Conservation (phyloP, 2,329 filamentous ascomycete species). For the Corinectria fuckeliana region DNA sequence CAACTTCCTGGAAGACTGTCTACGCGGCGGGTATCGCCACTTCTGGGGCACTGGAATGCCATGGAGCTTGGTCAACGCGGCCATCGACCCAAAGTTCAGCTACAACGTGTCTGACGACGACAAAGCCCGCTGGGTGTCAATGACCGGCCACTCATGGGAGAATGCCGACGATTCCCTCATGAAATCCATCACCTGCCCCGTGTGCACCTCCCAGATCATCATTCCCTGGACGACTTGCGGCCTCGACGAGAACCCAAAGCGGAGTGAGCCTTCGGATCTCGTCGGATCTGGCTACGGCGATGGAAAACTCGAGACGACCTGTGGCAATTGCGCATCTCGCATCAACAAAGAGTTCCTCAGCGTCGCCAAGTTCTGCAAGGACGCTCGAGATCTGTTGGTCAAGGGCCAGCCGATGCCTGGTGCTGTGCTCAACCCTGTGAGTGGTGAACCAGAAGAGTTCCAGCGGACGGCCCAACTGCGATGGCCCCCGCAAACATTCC, state of each 20-base stretch:
- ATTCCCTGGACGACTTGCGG: constrained; percentile 62
- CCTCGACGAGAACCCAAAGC: constrained; percentile 25
- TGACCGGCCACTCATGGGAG: constrained; percentile 60
- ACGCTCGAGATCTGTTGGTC: constrained; percentile 53
- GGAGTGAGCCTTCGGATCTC: constrained; percentile 36
- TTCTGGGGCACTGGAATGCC: constrained; percentile 66
- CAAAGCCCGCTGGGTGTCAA: constrained; percentile 50
- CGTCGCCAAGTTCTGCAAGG: constrained; percentile 63
- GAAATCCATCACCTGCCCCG: constrained; percentile 55
- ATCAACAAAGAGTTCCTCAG: constrained; percentile 64
- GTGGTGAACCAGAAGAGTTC: constrained; percentile 55
- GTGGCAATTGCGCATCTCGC: constrained; percentile 55
- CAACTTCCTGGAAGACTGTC: constrained; percentile 45
- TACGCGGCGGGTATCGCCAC: constrained; percentile 22
- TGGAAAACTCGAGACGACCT: constrained; percentile 56
- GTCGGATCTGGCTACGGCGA: constrained; percentile 67
- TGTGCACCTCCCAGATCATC: constrained; percentile 42
- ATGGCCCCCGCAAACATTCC: constrained; percentile 54
- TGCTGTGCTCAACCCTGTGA: constrained; percentile 63
- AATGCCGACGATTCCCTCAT: constrained; percentile 54
- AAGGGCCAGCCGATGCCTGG: constrained; percentile 67
- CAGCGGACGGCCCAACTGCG: background rate
- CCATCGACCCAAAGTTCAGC: constrained; percentile 61
- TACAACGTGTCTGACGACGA: constrained; percentile 55
- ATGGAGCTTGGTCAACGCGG: constrained; percentile 62